These are phyloP conservation scores for Gloeostereum incarnatum DNA, from an alignment of 768 basidiomycete species.

Conservation along the genomic window DNA sequence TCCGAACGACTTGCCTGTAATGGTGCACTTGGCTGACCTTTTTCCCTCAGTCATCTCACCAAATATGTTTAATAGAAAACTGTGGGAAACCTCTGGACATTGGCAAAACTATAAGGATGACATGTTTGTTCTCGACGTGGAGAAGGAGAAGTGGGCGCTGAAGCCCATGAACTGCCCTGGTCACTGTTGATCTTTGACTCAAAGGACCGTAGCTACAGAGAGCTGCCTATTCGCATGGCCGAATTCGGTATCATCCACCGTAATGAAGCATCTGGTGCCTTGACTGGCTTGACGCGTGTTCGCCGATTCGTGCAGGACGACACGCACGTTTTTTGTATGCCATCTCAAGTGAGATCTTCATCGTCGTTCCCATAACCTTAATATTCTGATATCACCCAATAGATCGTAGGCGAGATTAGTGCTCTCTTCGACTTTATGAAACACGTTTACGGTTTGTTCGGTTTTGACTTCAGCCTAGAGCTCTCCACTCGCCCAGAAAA, in stretches of 20 bases:
- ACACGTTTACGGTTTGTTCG: slow-evolving; percentile 87
- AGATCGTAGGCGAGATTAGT: slow-evolving; percentile 85
- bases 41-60: slow-evolving; percentile 76
- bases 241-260: slow-evolving; percentile 97
- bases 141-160: slow-evolving; percentile 93
- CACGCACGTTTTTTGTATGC: slow-evolving; percentile 98
- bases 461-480: slow-evolving; percentile 89
- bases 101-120: slow-evolving; percentile 98
- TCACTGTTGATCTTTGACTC: slow-evolving; percentile 95
- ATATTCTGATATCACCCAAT: slow-evolving; percentile 5
- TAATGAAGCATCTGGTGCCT: slow-evolving; percentile 91
- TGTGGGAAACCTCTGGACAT: slow-evolving; percentile 98
- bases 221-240: slow-evolving; percentile 94
- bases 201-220: slow-evolving; percentile 87
- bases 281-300: slow-evolving; percentile 90
- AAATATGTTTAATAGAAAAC: slow-evolving; percentile 92
- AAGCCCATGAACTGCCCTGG: slow-evolving; percentile 99
- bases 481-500: slow-evolving; percentile 96
- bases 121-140: slow-evolving; percentile 92
- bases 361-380: neutral
- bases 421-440: slow-evolving; percentile 93
- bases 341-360: slow-evolving; percentile 73
- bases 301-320: slow-evolving; percentile 96
- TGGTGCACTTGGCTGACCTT: neutral
- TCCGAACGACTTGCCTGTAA: slow-evolving; percentile 16